These are phyloP conservation scores for Ogataea neopini DNA, from an alignment of 805 yeast species.

Conservation along the genomic window DNA sequence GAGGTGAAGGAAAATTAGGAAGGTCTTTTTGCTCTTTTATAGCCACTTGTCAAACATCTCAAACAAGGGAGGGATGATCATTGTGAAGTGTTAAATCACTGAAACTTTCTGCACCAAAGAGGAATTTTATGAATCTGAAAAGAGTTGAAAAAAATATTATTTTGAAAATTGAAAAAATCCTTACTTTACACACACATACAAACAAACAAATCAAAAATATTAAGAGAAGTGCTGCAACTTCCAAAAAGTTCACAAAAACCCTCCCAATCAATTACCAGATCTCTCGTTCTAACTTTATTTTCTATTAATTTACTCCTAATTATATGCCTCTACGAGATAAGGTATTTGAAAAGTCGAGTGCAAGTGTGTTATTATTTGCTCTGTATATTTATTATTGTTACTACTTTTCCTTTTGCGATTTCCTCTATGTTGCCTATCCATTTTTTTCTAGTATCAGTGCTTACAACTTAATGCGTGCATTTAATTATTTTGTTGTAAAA, in stretches of 20 bases:
- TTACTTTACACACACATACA: neutral
- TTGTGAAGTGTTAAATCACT: neutral
- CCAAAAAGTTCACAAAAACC: neutral
- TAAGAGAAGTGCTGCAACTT: neutral
- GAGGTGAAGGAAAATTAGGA: conserved; percentile 17
- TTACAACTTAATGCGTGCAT: conserved; percentile 11
- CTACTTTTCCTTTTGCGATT: conserved; percentile 5
- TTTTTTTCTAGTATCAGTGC: conserved; percentile 4
- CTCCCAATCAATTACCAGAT: neutral
- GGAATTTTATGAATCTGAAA: neutral
- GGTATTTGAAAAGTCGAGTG: conserved; percentile 2
- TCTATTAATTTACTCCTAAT: neutral
- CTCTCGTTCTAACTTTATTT: neutral
- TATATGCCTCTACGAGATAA: neutral
- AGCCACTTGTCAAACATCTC: neutral
- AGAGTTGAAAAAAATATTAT: neutral
- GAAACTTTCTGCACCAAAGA: conserved; percentile 7
- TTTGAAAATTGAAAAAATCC: neutral
- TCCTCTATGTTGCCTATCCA: conserved; percentile 4
- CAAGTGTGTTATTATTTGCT: conserved; percentile 14
- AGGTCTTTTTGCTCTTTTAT: neutral
- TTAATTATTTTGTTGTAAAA: neutral
- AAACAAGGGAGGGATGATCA: neutral
- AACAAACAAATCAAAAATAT: neutral
- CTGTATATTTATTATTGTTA: conserved; percentile 11